Evolutionary conservation across 257 asterid genomes (phyloP).

Genomic region (Cynanchum wilfordii): DNA sequence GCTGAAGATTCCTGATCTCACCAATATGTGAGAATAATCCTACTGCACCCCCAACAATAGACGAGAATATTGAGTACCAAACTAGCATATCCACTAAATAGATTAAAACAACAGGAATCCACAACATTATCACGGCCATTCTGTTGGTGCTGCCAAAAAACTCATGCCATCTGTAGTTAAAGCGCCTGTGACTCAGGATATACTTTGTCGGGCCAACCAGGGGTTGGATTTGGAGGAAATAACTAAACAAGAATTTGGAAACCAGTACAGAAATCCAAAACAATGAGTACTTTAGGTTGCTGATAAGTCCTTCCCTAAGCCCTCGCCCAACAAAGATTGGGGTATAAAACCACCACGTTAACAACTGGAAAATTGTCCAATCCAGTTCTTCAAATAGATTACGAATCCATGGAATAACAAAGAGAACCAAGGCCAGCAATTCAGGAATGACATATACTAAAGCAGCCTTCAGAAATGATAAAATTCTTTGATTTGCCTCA

Average conservation of each 20-base stretch:
- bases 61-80: conserved; percentile 67
- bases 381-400: conserved; percentile 66
- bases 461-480: conserved; percentile 65
- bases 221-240: conserved; percentile 80
- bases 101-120: conserved; percentile 82
- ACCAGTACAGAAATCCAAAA: conserved; percentile 69
- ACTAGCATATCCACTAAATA: conserved; percentile 82
- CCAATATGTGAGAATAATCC: conserved; percentile 85
- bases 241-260: conserved; percentile 72
- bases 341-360: conserved; percentile 88
- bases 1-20: conserved; percentile 76
- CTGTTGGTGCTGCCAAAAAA: conserved; percentile 79
- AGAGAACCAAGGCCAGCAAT: conserved; percentile 62
- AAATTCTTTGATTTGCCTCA: conserved; percentile 62
- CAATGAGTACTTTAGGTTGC: conserved; percentile 58
- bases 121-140: conserved; percentile 58
- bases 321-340: conserved; percentile 84
- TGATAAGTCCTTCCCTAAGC: conserved; percentile 82
- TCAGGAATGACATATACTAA: conserved; percentile 68
- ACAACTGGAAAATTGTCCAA: conserved; percentile 49
- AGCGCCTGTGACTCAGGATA: conserved; percentile 37
- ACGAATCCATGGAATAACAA: conserved; percentile 77
- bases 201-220: conserved; percentile 70
- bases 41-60: conserved; percentile 59
- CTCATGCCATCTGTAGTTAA: conserved; percentile 68